phyloP scores from a whole-genome alignment of 176 grass and related monocot species.

The Oryza glaberrima region DNA sequence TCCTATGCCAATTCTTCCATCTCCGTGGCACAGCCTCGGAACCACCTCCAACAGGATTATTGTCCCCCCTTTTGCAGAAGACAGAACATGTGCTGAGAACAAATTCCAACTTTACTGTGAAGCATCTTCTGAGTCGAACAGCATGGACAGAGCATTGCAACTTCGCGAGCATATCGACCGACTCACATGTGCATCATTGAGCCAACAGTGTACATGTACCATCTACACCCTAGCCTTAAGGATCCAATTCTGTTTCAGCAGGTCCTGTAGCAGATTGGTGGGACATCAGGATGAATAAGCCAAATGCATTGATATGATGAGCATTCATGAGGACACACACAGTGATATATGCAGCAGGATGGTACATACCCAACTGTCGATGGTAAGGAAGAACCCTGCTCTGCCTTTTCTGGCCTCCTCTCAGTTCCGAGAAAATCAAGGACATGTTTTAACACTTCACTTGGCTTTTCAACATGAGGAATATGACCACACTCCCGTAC shows the following conservation, averaged over 20 bases:
- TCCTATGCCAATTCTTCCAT: not conserved
- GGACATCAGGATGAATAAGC: not conserved
- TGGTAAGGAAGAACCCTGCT: not conserved
- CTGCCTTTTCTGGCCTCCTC: not conserved
- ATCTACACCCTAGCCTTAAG: not conserved
- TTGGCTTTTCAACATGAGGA: slow-evolving; percentile 91
- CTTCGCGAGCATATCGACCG: not conserved
- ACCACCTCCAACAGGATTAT: not conserved
- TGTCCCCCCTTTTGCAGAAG: not conserved
- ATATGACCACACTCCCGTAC: slow-evolving; percentile 81
- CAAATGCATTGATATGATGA: not conserved
- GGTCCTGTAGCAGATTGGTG: slow-evolving; percentile 27
- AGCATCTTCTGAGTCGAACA: not conserved
- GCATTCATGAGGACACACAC: not conserved
- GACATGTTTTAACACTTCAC: slow-evolving; percentile 43
- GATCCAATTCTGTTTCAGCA: slow-evolving; percentile 12
- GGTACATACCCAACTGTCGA: slow-evolving; percentile 14
- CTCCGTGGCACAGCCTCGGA: not conserved
- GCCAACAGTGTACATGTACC: not conserved
- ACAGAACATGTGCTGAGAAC: not conserved
- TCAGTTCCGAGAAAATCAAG: slow-evolving; percentile 62
- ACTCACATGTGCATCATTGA: not conserved
- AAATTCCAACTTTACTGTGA: not conserved
- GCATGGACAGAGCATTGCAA: not conserved
- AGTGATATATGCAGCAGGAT: not conserved